These are phyloP conservation scores for Peronospora belbahrii DNA, from an alignment of 352 stramenopile species.

Conservation along the genomic window DNA sequence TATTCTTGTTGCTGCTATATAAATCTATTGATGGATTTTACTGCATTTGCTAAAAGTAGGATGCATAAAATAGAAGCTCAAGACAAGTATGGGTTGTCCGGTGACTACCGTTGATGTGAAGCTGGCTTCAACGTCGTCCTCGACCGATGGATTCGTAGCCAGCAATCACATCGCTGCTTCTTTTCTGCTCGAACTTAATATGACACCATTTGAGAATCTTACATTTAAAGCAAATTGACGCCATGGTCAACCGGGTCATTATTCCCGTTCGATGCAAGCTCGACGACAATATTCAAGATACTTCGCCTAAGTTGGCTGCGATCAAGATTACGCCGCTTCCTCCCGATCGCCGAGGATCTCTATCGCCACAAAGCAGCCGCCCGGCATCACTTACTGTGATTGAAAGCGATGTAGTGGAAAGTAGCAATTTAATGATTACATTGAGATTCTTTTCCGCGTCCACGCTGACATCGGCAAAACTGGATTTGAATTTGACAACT, in stretches of 20 bases:
- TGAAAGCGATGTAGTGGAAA: conserved; percentile 17
- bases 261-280: conserved; percentile 1
- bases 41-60: conserved; percentile 11
- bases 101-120: conserved; percentile 26
- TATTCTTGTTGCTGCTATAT: conserved; percentile 17
- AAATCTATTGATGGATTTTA: conserved; percentile 18
- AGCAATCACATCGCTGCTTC: conserved; percentile 9
- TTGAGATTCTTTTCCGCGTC: conserved; percentile 6
- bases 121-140: conserved; percentile 25
- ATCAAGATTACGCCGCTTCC: conserved; percentile 7
- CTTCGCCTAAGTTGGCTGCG: conserved; percentile 3
- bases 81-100: conserved; percentile 13
- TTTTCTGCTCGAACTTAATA: conserved; percentile 1
- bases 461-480: neutral
- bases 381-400: conserved; percentile 13
- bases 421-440: conserved; percentile 21
- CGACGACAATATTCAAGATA: neutral
- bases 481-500: conserved; percentile 6
- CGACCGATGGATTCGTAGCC: conserved; percentile 1
- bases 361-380: conserved; percentile 16
- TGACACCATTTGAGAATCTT: conserved; percentile 23
- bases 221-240: neutral
- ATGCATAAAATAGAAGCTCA: conserved; percentile 19
- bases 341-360: conserved; percentile 3
- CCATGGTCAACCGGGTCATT: conserved; percentile 15